Evolutionary conservation across 139 green algal genomes (phyloP), one percentile per base, ranked within the genome.

Genomic region (Coelastrella sp.): DNA sequence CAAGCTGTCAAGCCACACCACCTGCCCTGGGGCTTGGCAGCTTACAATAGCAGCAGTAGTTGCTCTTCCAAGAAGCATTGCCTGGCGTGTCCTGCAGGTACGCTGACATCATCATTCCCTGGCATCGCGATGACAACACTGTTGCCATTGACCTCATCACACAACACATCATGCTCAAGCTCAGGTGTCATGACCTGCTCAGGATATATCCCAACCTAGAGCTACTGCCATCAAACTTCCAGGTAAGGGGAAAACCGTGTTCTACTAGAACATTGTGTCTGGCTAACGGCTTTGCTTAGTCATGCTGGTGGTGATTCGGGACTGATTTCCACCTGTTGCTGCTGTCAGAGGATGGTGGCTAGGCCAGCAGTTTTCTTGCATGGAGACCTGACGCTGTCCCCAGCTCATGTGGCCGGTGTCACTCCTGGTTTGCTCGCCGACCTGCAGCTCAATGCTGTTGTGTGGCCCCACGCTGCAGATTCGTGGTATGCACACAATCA

Each of bases 131-230:
- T 57, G 93, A 96, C 89, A 99, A 99, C 92, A 23, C 96, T 7
- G 98, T 99, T 79, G 98, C 98, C 7, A 98, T 99, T 59, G 97
- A 99, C 92, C 95, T 99, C 80, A 99, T 99, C 96, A 98, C 97
- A 23, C 94, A 99, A 92, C 97, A 99, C 94, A 99, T 99, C 91
- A 94, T 93, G 23, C 95, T 95, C 87, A 99, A 99, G 94, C 96
- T 99, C 68, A 95, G 96, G 82, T 96, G 98, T 93, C 97, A 98
- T 80, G 97, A 99, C 86, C 93, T 99, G 86, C 91, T 96, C 22
- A 94, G 98, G 54, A 97, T 99, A 88, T 99, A 99, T 94, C 93
- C 94, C 85, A 98, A 98, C 90, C 92, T 99, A 57, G 94, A 98
- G 87, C 94, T 99, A 84, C 96, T 99, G 22, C 97, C 97, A 61